Evolutionary conservation across 2,329 filamentous ascomycete genomes (phyloP).

Genomic region (Chaetothyriales sp.): DNA sequence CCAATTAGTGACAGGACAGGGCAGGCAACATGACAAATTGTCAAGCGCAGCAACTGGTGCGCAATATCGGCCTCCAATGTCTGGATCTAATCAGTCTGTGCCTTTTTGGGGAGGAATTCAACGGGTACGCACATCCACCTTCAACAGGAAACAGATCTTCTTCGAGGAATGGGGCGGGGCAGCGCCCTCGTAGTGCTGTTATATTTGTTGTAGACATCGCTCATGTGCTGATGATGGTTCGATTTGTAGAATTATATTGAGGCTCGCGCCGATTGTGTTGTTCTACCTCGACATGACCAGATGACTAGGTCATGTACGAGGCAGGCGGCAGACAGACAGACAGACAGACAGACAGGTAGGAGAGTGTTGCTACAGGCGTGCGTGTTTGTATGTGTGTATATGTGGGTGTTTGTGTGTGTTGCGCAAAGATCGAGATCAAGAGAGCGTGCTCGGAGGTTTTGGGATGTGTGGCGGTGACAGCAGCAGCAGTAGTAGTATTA

Average conservation of each 20-base stretch:
- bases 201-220: background rate
- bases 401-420: background rate
- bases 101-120: background rate
- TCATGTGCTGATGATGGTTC: background rate
- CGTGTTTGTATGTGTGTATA: background rate
- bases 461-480: background rate
- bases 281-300: background rate
- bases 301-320: background rate
- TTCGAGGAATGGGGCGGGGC: constrained; percentile 56
- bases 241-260: background rate
- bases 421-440: background rate
- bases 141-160: constrained; percentile 41
- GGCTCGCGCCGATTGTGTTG: background rate
- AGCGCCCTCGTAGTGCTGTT: constrained; percentile 31
- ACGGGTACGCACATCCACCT: constrained; percentile 49
- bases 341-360: too few relatives aligned
- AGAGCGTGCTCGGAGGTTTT: too few relatives aligned
- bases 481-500: background rate
- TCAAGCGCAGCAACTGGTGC: constrained; percentile 30
- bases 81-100: constrained; percentile 29
- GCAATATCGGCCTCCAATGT: constrained; percentile 47
- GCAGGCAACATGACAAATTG: constrained; percentile 61
- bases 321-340: background rate
- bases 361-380: too few relatives aligned
- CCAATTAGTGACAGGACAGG: constrained; percentile 78